Base-by-base conservation (phyloP, 768 basidiomycete genomes). In the Naematelia encephala region DNA sequence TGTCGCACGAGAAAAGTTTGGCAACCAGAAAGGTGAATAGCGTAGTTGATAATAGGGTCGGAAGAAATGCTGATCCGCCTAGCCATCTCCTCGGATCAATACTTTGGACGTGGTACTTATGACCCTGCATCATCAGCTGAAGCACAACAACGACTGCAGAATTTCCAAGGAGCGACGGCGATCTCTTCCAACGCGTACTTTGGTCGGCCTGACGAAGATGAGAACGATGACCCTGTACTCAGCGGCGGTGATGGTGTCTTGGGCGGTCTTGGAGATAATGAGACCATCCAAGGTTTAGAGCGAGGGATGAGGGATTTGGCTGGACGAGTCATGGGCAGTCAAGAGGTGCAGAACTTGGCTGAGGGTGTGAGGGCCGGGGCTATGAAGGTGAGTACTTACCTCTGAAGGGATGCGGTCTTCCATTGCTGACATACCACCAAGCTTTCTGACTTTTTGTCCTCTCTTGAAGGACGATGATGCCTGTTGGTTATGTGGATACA, bases 121-220 rank as follows among this genome's bases (percentile, higher is more conserved):
- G 93, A 98, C 72, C 84, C 90, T 1, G 69, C 76, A 34, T 81
- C 85, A 2, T 69, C 83, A 43, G 78, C 81, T 47, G 91, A 97
- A 78, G 92, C 92, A 4, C 88, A 90, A 70, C 78, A 82, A 11
- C 86, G 94, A 1, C 80, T 97, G 43, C 84, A 87, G 67, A 80
- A 83, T 42, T 99, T 99, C 85, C 84, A 86, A 69, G 94, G 94
- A 11, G 90, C 93, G 13, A 89, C 87, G 0, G 85, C 90, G 28
- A 97, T 98, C 70, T 94, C 91, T 0, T 94, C 91, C 14, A 93
- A 85, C 73, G 89, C 91, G 67, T 99, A 98, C 84, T 98, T 96
- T 78, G 96, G 94, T 1, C 83, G 92, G 14, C 86, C 88, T 2
- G 92, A 94, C 55, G 79, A 79, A 23, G 80, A 80, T 8, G 79